phyloP scores from a whole-genome alignment of 2,329 filamentous ascomycete species.

The Volutella citrinella region DNA sequence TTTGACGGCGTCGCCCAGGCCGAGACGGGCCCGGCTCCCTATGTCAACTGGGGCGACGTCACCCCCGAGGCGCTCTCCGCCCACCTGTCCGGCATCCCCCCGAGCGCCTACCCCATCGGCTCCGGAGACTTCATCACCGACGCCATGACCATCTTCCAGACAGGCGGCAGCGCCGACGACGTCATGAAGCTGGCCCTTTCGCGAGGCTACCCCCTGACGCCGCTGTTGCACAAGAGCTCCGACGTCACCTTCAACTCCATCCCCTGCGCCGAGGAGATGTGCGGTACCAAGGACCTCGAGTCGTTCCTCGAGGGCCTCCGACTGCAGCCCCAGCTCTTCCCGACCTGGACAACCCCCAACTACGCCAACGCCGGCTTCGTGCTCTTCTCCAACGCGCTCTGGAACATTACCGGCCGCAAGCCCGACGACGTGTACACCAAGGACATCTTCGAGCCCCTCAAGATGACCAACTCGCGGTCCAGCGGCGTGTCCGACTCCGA shows the following conservation, averaged over 20 bases:
- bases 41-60: constrained; percentile 29
- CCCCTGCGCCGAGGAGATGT: too few species aligned
- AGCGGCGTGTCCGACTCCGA: not conserved
- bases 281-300: not conserved
- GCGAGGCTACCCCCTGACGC: constrained; percentile 1
- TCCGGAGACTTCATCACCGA: not conserved
- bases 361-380: constrained; percentile 15
- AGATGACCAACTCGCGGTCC: constrained; percentile 6
- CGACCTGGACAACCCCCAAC: constrained; percentile 7
- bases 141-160: too few species aligned
- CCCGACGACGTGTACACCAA: constrained; percentile 3
- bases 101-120: constrained; percentile 2
- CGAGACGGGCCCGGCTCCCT: not conserved
- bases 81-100: constrained; percentile 20
- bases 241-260: too few species aligned
- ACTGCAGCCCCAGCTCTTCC: constrained; percentile 7
- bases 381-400: constrained; percentile 6
- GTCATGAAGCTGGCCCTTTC: not conserved
- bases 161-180: not conserved
- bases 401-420: constrained; percentile 7
- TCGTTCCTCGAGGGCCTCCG: constrained; percentile 2
- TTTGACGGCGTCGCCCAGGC: constrained; percentile 1
- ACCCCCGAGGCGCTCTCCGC: constrained; percentile 37
- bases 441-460: constrained; percentile 10
- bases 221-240: constrained; percentile 2